Conservation (phyloP, 2,329 filamentous ascomycete genomes). For the Fusarium mundagurra region DNA sequence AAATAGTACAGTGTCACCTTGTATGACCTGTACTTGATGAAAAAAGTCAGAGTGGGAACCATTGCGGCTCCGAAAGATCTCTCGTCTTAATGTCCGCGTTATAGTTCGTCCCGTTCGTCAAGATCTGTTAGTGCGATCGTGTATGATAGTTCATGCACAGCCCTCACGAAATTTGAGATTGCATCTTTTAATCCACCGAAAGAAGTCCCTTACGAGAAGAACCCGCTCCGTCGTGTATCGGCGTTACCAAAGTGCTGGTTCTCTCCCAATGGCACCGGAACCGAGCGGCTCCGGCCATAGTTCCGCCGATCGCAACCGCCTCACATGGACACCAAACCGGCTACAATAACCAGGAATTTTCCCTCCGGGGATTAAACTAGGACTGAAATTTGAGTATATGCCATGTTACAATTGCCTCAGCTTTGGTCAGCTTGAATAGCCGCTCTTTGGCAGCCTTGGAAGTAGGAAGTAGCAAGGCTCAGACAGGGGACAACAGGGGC, state of each 20-base stretch:
- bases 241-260: neutral
- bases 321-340: no score
- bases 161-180: neutral
- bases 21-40: neutral
- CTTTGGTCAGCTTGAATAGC: no score
- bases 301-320: neutral
- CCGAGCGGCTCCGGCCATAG: neutral
- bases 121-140: neutral
- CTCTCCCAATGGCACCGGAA: neutral
- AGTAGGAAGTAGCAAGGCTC: neutral
- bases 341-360: no score
- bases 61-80: neutral
- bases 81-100: neutral
- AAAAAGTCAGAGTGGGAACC: neutral
- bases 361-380: accelerated
- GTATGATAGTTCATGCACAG: neutral
- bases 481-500: neutral
- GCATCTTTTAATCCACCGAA: neutral
- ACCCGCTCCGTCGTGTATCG: neutral
- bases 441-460: no score
- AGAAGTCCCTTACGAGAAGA: neutral
- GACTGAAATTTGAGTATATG: no score
- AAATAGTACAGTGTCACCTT: accelerated
- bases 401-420: accelerated
- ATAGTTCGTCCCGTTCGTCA: neutral